phyloP scores from a whole-genome alignment of 345 rosid genomes.

The Citrus reticulata region DNA sequence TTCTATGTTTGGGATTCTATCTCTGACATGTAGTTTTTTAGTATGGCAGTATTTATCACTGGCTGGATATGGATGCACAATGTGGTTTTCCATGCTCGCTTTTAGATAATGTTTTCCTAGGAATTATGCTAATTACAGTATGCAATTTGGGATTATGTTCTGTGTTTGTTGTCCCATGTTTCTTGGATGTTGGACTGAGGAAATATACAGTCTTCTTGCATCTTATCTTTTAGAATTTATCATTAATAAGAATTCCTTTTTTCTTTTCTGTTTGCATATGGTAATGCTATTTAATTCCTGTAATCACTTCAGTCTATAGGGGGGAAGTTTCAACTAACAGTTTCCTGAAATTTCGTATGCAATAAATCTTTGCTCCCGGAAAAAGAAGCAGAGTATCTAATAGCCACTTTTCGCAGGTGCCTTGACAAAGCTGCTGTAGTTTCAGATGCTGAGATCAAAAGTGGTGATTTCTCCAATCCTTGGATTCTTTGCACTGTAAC shows the following conservation, averaged over 20 bases:
- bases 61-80: too few species aligned
- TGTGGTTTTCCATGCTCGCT: background rate
- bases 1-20: background rate
- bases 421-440: conserved; percentile 92
- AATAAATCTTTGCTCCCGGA: background rate
- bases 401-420: conserved; percentile 43
- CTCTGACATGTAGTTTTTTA: background rate
- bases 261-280: background rate
- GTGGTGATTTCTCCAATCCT: conserved; percentile 50
- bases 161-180: background rate
- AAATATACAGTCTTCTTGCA: background rate
- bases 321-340: background rate
- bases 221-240: background rate
- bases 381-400: background rate
- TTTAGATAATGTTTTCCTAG: background rate
- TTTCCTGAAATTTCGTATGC: background rate
- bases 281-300: background rate
- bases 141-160: background rate
- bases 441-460: conserved; percentile 58
- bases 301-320: background rate
- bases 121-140: background rate
- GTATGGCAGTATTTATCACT: background rate
- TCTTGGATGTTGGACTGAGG: background rate
- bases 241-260: background rate
- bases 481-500: conserved; percentile 93